phyloP scores from a whole-genome alignment of 176 grass and related monocot genomes.

The Bromus sterilis region DNA sequence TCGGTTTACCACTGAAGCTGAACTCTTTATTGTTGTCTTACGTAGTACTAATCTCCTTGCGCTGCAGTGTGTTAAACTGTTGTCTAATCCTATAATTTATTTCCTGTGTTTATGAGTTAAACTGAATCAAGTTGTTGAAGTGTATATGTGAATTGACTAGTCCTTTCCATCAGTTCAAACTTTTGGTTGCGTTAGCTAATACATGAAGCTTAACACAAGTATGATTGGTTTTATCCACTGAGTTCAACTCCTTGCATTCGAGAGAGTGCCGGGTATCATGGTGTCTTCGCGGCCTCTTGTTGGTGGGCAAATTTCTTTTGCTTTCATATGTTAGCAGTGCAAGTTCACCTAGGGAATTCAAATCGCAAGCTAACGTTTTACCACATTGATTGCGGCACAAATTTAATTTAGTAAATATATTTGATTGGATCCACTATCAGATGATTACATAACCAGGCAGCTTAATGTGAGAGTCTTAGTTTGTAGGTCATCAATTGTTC shows the following conservation, averaged over 20 bases:
- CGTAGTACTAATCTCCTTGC: not conserved
- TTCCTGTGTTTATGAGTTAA: not conserved
- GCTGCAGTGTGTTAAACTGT: no score
- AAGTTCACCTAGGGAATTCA: not conserved
- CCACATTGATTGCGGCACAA: not conserved
- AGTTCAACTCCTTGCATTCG: not conserved
- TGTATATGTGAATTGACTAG: no score
- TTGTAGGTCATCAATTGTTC: not conserved
- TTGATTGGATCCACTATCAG: not conserved
- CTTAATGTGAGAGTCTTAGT: not conserved
- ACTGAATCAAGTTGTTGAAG: no score
- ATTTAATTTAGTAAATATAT: not conserved
- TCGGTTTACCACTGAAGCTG: not conserved
- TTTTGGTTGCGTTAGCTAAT: no score
- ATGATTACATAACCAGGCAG: not conserved
- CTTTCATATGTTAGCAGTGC: not conserved
- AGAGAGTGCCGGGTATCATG: not conserved
- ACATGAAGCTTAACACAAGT: no score
- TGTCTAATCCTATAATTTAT: no score
- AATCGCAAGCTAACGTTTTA: not conserved
- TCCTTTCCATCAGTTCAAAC: no score
- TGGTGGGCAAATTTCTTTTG: not conserved
- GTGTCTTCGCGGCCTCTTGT: no score
- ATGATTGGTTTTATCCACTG: not conserved
- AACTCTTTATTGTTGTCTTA: not conserved